Percentiles rank a stretch among this genome's conserved stretches.
phyloP scores from a whole-genome alignment of 148 eudicot genomes.

The Cornus controversa region DNA sequence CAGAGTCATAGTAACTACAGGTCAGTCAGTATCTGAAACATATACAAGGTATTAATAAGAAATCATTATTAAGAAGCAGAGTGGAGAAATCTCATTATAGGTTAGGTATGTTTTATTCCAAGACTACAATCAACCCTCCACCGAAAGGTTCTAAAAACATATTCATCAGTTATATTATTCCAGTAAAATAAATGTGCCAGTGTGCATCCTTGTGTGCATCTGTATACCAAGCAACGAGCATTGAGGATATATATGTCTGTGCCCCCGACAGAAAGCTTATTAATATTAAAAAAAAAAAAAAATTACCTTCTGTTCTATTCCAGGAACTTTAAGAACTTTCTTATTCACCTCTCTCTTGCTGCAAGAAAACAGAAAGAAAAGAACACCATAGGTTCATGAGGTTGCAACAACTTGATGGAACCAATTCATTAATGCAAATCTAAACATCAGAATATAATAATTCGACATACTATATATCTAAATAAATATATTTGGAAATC shows the following conservation, averaged over 20 bases:
- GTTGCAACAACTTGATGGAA: neutral
- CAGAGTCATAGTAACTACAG: neutral
- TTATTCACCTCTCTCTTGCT: slow-evolving; percentile 97
- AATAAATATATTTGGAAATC: neutral
- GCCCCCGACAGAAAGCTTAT: neutral
- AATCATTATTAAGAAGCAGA: neutral
- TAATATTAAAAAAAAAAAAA: slow-evolving; percentile 6
- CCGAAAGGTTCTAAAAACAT: neutral
- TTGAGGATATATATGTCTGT: neutral
- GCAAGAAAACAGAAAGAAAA: slow-evolving; percentile 27
- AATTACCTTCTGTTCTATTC: slow-evolving; percentile 86
- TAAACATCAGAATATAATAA: neutral
- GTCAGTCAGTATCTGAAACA: neutral
- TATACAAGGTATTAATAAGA: neutral
- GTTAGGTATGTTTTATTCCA: neutral
- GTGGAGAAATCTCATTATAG: neutral
- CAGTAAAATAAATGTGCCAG: neutral
- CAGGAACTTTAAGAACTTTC: slow-evolving; percentile 98
- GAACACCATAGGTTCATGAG: neutral
- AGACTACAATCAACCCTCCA: neutral
- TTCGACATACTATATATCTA: neutral
- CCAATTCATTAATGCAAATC: neutral
- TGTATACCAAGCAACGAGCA: slow-evolving; percentile 4
- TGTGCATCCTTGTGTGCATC: neutral
- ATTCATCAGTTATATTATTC: neutral